Conservation (phyloP, 352 stramenopile species). For the Globisporangium paroecandrum region DNA sequence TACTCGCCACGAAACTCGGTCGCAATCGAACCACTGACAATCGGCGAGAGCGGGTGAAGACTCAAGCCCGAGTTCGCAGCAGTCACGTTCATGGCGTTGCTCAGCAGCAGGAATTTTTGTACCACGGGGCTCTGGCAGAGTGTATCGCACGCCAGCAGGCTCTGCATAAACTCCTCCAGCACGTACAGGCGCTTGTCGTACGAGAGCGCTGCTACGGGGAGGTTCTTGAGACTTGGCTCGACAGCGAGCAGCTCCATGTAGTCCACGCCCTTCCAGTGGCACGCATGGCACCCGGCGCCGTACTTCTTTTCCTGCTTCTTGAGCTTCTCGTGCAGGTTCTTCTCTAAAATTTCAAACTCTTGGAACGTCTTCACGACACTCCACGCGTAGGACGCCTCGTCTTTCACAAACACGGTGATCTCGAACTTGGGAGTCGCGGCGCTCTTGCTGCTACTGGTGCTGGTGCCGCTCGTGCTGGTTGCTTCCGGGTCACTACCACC, state of each 20-base stretch:
- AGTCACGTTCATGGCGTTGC: conserved; percentile 17
- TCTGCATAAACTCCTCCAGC: conserved; percentile 69
- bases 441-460: conserved; percentile 20
- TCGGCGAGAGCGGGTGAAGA: neutral
- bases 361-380: conserved; percentile 65
- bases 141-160: conserved; percentile 63
- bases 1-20: conserved; percentile 12
- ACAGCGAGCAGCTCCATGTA: conserved; percentile 57
- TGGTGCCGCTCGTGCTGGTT: conserved; percentile 7
- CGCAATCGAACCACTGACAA: conserved; percentile 14
- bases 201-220: conserved; percentile 29
- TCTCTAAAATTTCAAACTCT: conserved; percentile 72
- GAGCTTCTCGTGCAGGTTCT: conserved; percentile 57
- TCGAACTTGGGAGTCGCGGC: conserved; percentile 28
- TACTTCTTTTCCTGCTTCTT: conserved; percentile 74
- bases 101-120: conserved; percentile 69
- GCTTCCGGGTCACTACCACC: conserved; percentile 14
- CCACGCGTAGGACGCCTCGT: conserved; percentile 57
- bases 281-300: conserved; percentile 29
- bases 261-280: conserved; percentile 71
- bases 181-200: conserved; percentile 69
- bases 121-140: conserved; percentile 70
- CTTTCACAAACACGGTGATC: conserved; percentile 56
- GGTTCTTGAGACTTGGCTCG: conserved; percentile 43
- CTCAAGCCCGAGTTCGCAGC: neutral